These are phyloP conservation scores for Fragaria ananassa DNA, from an alignment of 306 rosid species.

Conservation along the genomic window DNA sequence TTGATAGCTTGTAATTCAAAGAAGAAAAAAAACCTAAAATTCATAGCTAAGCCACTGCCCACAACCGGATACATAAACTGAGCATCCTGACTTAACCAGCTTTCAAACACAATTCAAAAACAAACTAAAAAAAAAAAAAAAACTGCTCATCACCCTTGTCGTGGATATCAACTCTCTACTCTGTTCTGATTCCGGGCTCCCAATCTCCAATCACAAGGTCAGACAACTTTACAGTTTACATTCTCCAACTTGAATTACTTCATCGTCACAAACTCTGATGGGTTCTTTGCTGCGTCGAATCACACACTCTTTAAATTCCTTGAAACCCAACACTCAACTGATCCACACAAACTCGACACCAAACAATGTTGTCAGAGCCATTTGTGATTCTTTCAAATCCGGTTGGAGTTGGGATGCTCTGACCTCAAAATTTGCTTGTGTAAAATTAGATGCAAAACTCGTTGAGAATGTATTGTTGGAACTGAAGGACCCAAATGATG, in stretches of 20 bases:
- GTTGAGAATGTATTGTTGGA: constrained; percentile 47
- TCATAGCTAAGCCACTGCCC: no score
- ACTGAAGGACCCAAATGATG: constrained; percentile 55
- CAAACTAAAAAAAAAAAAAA: no score
- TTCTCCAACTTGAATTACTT: not conserved
- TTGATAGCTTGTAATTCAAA: no score
- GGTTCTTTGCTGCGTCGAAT: constrained; percentile 12
- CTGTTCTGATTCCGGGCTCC: not conserved
- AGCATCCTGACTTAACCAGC: no score
- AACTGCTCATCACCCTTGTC: no score
- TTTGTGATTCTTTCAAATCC: constrained; percentile 45
- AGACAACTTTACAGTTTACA: not conserved
- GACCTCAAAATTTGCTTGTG: constrained; percentile 33
- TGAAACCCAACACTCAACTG: constrained; percentile 15
- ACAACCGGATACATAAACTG: no score
- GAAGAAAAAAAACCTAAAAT: no score
- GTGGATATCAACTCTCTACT: no score
- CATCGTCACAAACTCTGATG: not conserved
- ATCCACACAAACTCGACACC: constrained; percentile 22
- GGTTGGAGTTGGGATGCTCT: constrained; percentile 58
- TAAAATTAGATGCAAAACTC: constrained; percentile 33
- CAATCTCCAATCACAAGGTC: not conserved
- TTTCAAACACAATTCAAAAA: no score
- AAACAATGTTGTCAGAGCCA: constrained; percentile 19
- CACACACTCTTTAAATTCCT: not conserved